Conservation (phyloP, 176 grass and related monocot species). For the Avena atlantica region DNA sequence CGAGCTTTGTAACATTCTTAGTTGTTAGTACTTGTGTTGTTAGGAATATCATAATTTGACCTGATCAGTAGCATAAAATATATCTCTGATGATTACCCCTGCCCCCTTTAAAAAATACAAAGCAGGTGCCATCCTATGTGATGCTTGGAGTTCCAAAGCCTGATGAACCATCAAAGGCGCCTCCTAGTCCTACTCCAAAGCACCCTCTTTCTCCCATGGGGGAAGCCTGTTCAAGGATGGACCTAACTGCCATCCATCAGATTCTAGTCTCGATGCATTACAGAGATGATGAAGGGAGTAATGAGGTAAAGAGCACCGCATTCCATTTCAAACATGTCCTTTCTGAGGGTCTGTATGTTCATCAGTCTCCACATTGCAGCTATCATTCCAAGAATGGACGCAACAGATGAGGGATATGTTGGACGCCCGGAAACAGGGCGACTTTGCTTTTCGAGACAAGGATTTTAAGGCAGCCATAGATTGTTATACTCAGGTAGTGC, state of each 20-base stretch:
- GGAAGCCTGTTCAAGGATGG: slow-evolving; percentile 88
- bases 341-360: background rate
- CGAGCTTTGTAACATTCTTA: background rate
- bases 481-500: slow-evolving; percentile 81
- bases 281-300: slow-evolving; percentile 88
- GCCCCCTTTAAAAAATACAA: slow-evolving; percentile 34
- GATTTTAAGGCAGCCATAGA: slow-evolving; percentile 89
- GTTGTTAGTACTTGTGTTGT: background rate
- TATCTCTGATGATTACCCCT: slow-evolving; percentile 21
- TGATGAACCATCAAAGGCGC: slow-evolving; percentile 43
- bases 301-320: slow-evolving; percentile 64
- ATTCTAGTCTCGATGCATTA: slow-evolving; percentile 81
- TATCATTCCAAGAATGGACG: slow-evolving; percentile 99
- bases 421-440: slow-evolving; percentile 85
- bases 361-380: slow-evolving; percentile 50
- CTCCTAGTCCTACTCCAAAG: slow-evolving; percentile 48
- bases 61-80: slow-evolving; percentile 9
- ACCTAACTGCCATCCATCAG: slow-evolving; percentile 86
- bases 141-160: slow-evolving; percentile 62
- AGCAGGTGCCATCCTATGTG: slow-evolving; percentile 83
- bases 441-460: slow-evolving; percentile 86
- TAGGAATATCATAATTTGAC: slow-evolving; percentile 7
- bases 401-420: slow-evolving; percentile 98
- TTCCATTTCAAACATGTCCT: slow-evolving; percentile 7
- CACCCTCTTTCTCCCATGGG: slow-evolving; percentile 78